Evolutionary conservation across 2,329 filamentous ascomycete species (phyloP).

Genomic region (Pseudopyrenochaeta lycopersici): DNA sequence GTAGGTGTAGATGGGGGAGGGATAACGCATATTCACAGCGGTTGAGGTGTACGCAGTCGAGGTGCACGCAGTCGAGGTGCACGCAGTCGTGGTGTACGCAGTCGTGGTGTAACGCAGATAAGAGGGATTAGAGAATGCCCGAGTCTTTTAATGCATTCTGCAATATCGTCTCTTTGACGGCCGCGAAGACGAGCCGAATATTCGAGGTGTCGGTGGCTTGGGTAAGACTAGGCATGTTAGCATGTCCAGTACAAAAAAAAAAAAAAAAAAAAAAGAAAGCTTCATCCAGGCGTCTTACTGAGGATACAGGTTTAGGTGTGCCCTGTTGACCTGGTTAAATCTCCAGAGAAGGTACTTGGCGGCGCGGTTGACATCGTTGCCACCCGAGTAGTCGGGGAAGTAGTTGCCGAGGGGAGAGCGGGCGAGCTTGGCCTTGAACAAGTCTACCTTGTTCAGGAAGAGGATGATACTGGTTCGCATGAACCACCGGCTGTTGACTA

Average conservation of each 20-base stretch:
- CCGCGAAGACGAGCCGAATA: constrained; percentile 95
- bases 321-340: constrained; percentile 98
- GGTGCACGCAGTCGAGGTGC: too few species aligned
- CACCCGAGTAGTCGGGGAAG: constrained; percentile 97
- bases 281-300: constrained; percentile 73
- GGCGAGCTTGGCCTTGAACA: constrained; percentile 93
- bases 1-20: constrained; percentile 28
- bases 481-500: constrained; percentile 99
- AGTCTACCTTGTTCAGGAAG: constrained; percentile 98
- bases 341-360: constrained; percentile 98
- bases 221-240: constrained; percentile 73
- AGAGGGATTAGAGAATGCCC: constrained; percentile 73
- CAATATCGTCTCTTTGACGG: constrained; percentile 97
- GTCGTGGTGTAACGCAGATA: constrained; percentile 33
- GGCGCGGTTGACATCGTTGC: constrained; percentile 96
- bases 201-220: constrained; percentile 99
- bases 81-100: too few species aligned
- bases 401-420: constrained; percentile 92
- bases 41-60: too few species aligned
- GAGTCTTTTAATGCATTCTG: constrained; percentile 99
- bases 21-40: constrained; percentile 39
- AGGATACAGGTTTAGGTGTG: constrained; percentile 94
- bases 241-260: too few species aligned
- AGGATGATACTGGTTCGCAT: constrained; percentile 98
- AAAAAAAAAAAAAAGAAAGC: too few species aligned